Evolutionary conservation across 192 early-diverging fungal species (phyloP).

Genomic region (Coemansia sp.): DNA sequence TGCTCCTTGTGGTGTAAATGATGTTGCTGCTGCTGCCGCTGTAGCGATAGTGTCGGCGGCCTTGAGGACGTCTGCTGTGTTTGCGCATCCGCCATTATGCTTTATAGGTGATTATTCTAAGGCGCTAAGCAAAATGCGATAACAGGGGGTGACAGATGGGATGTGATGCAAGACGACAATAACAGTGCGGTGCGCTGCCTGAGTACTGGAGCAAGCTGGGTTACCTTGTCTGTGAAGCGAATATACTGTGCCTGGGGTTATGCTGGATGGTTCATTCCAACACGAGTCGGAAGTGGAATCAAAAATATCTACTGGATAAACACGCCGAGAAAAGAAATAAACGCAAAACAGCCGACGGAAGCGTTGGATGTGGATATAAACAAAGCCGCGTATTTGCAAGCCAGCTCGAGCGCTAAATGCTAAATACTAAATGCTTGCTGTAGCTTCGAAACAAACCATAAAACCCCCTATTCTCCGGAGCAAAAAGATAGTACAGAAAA

Average conservation of each 20-base stretch:
- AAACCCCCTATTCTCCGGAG: not conserved
- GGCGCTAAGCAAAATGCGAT: no score
- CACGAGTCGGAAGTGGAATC: not conserved
- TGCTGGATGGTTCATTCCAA: conserved; percentile 2
- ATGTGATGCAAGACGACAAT: not conserved
- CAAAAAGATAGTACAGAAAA: not conserved
- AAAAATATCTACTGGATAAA: not conserved
- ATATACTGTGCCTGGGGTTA: not conserved
- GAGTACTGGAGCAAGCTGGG: not conserved
- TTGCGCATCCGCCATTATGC: conserved; percentile 7
- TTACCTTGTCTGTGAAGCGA: no score
- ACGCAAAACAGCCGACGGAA: not conserved
- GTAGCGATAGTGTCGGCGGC: not conserved
- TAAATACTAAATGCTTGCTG: not conserved
- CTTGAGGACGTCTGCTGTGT: not conserved
- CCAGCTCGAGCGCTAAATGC: not conserved
- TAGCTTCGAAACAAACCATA: not conserved
- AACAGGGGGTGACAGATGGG: not conserved
- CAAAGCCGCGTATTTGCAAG: no score
- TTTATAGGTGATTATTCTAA: not conserved
- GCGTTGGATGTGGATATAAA: conserved; percentile 1
- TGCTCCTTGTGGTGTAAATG: not conserved
- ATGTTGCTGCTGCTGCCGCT: not conserved
- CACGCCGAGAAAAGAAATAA: not conserved
- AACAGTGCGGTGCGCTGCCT: not conserved